Evolutionary conservation across 371 early-diverging fungal genomes (phyloP), one percentile per base, ranked within the genome.

Genomic region (Mucor lusitanicus): DNA sequence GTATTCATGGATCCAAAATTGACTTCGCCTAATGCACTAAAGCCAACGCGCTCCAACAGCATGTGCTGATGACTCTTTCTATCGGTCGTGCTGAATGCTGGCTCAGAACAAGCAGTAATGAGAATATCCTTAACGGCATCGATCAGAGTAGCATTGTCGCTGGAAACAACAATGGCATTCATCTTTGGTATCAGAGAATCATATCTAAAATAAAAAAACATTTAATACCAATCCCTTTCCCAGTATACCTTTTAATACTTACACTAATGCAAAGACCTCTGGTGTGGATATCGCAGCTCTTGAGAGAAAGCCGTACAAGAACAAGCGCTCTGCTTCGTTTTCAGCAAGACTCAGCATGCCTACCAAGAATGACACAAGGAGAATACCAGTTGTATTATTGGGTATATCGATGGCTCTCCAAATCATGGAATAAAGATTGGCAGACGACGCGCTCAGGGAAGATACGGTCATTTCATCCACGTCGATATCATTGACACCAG

Each of bases 31-130:
- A 81, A 46, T 3, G 75, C 70, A n/a, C 63, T 55, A 30, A 78
- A 81, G 11, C 85, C 87, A 28, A 89, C 73, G 32, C 82, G 85
- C 0, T 84, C 82, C n/a, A 88, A 65, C n/a, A 78, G 75, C 6
- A 77, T 72, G 40, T 75, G 68, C 69, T 82, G 79, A 1, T 73
- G 77, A 23, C 70, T 64, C 4, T 70, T 71, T 19, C 39, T 70
- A 1, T 73, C 73, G 7, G 69, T 55, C 7, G 58, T 67, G 25
- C 75, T 68, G 37, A 86, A 77, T 8, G 78, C 79, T 11, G 88
- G 85, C 48, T 85, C 85, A 8, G 89, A 87, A 21, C 90, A 85
- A 32, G 91, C 89, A 0, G 91, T 88, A 56, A 90, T 80, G n/a
- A 91, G 76, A 69, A 94, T 92, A 2, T 83, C 78, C 30, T 87